These are phyloP conservation scores for Myxozyma sirexii DNA, from an alignment of 805 yeast genomes.

Conservation along the genomic window DNA sequence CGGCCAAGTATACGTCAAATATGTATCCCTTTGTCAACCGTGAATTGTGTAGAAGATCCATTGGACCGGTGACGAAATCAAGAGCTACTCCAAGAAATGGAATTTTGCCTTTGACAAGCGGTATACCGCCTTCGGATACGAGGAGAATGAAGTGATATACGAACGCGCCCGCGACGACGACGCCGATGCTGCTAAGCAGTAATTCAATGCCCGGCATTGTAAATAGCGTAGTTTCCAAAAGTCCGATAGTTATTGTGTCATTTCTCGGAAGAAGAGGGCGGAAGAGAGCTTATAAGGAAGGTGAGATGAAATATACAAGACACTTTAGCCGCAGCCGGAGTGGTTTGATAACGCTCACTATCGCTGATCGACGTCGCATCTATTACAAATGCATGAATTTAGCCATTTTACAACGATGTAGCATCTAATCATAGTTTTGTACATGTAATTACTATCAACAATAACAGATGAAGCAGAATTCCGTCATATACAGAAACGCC, in stretches of 20 bases:
- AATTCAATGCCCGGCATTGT: neutral
- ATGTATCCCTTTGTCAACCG: conserved; percentile 10
- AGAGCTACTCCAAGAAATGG: conserved; percentile 22
- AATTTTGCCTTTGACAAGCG: conserved; percentile 16
- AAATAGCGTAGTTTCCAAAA: no score
- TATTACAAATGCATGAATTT: no score
- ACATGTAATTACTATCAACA: no score
- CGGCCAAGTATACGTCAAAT: conserved; percentile 17
- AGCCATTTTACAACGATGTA: no score
- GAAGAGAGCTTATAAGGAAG: neutral
- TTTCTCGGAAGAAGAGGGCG: neutral
- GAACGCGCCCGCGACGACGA: conserved; percentile 2
- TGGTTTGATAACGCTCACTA: no score
- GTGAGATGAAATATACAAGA: no score
- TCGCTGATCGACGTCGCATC: no score
- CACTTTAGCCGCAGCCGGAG: no score
- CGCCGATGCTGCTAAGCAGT: neutral
- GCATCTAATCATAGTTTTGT: no score
- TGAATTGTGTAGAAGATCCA: neutral
- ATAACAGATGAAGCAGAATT: no score
- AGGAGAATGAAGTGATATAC: neutral
- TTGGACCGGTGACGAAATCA: conserved; percentile 5
- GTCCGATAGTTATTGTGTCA: no score
- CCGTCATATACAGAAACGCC: no score
- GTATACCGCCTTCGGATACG: conserved; percentile 1